Evolutionary conservation across 306 rosid species (phyloP), one percentile per base, ranked within the genome.

Genomic region (cucumber (Cucumis sativus)): DNA sequence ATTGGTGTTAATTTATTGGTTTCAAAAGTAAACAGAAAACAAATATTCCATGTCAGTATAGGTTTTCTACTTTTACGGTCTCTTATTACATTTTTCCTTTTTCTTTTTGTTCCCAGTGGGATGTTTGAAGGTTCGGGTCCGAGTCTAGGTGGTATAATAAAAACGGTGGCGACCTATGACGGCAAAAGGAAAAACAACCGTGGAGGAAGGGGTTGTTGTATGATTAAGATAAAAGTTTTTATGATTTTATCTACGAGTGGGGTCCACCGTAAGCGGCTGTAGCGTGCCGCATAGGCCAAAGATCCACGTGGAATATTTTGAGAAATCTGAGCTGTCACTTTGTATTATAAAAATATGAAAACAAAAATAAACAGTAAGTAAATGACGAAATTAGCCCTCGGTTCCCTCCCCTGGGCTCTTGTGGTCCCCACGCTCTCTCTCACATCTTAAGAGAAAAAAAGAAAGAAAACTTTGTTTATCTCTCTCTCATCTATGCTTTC

Each of bases 201-300:
- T 5, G 56, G 10, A 6, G 72, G 70, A 37, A 6, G 72, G 72
- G 70, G 41, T 55, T 57, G 5, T 55, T 43, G 5, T 18, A 49
- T 15, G 11, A 47, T 9, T 20, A 17, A 0, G 60, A 72, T 71
- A 47, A 49, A 56, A 10, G 25, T 23, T 52, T 52, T 16, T 16
- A 52, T 52, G 57, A 52, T 62, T 71, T 77, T 70, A 79, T 75
- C 85, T 67, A 20, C 8, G 54, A 14, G 76, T 35, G 80, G 98
- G 94, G 11, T 90, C 97, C 91, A 76, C 82, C 69, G 12, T 20
- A 77, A 83, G 85, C 93, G 95, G 89, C 87, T 89, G 90, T 88
- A 88, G 86, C 88, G 86, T 89, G 93, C 96, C 97, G 94, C 97
- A 88, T 85, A 87, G 91, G 55, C 37, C n/a, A 76, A 5, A 4